A percentile compares a stretch with the other conserved stretches of the same genome.
These are phyloP conservation scores for Pelargonium exstipulatum DNA, from an alignment of 441 rosid genomes.

Conservation along the genomic window DNA sequence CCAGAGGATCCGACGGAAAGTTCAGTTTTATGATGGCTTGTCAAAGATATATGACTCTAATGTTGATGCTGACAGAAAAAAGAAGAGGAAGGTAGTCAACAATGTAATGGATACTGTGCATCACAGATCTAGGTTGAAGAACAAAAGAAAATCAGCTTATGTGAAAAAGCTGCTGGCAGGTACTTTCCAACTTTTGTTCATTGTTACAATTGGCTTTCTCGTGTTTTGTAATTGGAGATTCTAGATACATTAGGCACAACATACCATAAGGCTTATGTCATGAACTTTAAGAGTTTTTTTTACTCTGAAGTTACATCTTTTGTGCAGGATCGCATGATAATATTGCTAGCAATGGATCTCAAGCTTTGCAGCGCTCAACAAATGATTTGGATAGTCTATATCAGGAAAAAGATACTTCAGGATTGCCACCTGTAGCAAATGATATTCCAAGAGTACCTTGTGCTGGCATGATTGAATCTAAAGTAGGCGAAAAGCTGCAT, in stretches of 20 bases:
- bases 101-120: not conserved
- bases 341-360: not conserved
- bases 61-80: not conserved
- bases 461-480: conserved; percentile 22
- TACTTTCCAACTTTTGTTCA: not conserved
- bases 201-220: not conserved
- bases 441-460: not conserved
- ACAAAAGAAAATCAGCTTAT: not conserved
- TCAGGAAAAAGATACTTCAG: not conserved
- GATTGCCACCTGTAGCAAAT: not conserved
- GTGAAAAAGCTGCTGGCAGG: not conserved
- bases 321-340: not conserved
- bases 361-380: not conserved
- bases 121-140: not conserved
- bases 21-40: conserved; percentile 28
- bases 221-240: not conserved
- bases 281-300: not conserved
- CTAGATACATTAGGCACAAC: not conserved
- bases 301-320: not conserved
- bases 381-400: not conserved
- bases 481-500: conserved; percentile 25
- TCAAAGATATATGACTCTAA: conserved; percentile 24
- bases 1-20: conserved; percentile 66
- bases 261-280: not conserved
- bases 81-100: not conserved